A percentile compares a stretch with the other conserved stretches of the same genome.
These are phyloP conservation scores for Xylaria sp. DNA, from an alignment of 2,329 filamentous ascomycete species.

Conservation along the genomic window DNA sequence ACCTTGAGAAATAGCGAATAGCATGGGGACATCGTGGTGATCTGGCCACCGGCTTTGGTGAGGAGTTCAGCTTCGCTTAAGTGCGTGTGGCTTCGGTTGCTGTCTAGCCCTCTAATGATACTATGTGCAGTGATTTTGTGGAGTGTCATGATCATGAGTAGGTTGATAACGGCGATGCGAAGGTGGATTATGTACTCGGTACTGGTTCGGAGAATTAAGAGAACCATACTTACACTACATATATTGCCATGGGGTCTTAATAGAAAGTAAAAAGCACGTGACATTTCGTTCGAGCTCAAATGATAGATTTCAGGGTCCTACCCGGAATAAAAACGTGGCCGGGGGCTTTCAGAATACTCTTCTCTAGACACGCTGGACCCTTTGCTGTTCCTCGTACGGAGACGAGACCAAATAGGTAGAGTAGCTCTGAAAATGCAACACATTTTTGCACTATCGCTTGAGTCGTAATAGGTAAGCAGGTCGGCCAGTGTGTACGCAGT, in stretches of 20 bases:
- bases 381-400: background rate
- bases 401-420: constrained; percentile 5
- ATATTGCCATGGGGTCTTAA: constrained; percentile 6
- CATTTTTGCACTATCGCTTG: constrained; percentile 6
- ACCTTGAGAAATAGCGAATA: constrained; percentile 7
- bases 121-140: background rate
- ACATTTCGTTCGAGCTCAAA: background rate
- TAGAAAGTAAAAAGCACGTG: constrained; percentile 22
- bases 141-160: constrained; percentile 1
- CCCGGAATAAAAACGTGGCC: constrained; percentile 17
- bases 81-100: constrained; percentile 13
- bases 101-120: background rate
- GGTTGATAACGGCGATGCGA: background rate
- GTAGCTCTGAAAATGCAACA: background rate
- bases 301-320: constrained; percentile 11
- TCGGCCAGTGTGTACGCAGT: background rate
- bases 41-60: constrained; percentile 13
- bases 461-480: constrained; percentile 12
- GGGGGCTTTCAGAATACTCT: constrained; percentile 2
- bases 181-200: constrained; percentile 5
- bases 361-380: background rate
- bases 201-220: constrained; percentile 10
- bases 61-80: constrained; percentile 14
- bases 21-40: constrained; percentile 3
- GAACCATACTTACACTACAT: background rate